Conservation (phyloP, 2,329 filamentous ascomycete genomes). For the Ascosphaera apis region DNA sequence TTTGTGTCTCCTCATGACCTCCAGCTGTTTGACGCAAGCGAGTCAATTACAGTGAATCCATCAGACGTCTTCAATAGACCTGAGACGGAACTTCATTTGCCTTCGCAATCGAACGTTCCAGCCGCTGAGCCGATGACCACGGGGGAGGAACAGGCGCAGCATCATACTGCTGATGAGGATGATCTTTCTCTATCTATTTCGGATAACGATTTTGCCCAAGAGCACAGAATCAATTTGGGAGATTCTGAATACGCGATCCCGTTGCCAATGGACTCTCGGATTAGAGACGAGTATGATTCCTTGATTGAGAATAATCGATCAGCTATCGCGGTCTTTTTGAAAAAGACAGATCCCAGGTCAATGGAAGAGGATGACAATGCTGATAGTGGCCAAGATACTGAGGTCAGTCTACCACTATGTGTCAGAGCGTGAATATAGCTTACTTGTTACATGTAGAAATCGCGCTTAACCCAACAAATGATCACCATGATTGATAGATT, state of each 20-base stretch:
- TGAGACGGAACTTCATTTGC: background rate
- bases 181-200: background rate
- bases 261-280: conserved; percentile 21
- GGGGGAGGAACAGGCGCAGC: background rate
- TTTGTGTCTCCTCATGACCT: conserved; percentile 11
- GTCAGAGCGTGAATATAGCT: conserved; percentile 9
- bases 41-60: background rate
- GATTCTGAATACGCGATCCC: conserved; percentile 19
- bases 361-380: background rate
- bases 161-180: background rate
- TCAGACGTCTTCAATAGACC: background rate
- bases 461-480: conserved; percentile 7
- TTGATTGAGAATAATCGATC: conserved; percentile 11
- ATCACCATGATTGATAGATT: conserved; percentile 14
- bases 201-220: conserved; percentile 7
- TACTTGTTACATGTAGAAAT: conserved; percentile 2
- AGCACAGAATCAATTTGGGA: conserved; percentile 13
- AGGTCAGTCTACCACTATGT: conserved; percentile 9
- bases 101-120: background rate
- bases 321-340: conserved; percentile 12
- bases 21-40: no score
- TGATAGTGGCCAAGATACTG: conserved; percentile 3
- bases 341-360: background rate
- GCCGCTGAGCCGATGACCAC: background rate
- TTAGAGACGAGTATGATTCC: conserved; percentile 20